Conservation (phyloP, 208 protist genomes). For the Eutreptiella sp. region DNA sequence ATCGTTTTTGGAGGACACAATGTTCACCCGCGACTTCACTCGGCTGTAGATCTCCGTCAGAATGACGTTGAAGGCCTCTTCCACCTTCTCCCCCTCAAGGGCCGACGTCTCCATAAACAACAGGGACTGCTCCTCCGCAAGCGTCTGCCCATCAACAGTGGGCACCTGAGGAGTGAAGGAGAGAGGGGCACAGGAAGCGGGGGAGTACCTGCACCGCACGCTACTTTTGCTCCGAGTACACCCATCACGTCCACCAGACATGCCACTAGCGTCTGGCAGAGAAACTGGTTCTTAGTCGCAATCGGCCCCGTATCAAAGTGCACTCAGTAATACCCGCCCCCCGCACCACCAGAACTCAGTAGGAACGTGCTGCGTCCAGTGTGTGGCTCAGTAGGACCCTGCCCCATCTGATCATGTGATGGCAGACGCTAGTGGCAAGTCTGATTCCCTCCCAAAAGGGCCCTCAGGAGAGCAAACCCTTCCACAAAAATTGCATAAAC, state of each 20-base stretch:
- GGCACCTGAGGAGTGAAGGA: slow-evolving; percentile 47
- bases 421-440: too few species aligned
- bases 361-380: too few species aligned
- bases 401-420: background rate
- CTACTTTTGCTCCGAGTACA: background rate
- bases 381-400: too few species aligned
- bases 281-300: slow-evolving; percentile 57
- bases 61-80: slow-evolving; percentile 96
- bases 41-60: slow-evolving; percentile 85
- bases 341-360: too few species aligned
- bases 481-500: too few species aligned
- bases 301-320: background rate
- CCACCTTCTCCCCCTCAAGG: slow-evolving; percentile 96
- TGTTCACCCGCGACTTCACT: background rate
- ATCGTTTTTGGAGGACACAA: too few species aligned
- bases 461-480: too few species aligned
- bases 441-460: background rate
- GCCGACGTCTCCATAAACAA: slow-evolving; percentile 98
- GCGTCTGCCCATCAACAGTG: slow-evolving; percentile 81
- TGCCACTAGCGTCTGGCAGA: background rate
- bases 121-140: slow-evolving; percentile 91
- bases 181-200: background rate
- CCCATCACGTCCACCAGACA: background rate
- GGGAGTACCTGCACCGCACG: too few species aligned
- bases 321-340: too few species aligned